Conservation (phyloP, 768 basidiomycete genomes). For the Russula olivacea region DNA sequence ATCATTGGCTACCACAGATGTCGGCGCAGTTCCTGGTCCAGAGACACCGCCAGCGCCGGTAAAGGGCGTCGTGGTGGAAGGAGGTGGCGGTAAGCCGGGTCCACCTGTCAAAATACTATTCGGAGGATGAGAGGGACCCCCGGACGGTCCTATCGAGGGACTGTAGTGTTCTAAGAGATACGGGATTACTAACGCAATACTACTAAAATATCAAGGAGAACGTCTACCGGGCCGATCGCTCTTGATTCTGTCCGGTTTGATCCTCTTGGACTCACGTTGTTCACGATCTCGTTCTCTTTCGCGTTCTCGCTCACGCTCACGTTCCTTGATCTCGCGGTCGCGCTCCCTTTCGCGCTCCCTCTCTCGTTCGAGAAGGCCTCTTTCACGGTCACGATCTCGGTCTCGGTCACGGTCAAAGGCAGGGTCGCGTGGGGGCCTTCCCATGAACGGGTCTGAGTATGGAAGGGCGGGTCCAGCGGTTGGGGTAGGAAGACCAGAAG, state of each 20-base stretch:
- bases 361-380: constrained; percentile 33
- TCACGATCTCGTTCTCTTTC: constrained; percentile 25
- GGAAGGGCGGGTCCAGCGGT: constrained; percentile 29
- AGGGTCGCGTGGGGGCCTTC: constrained; percentile 24
- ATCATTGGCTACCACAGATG: constrained; percentile 12
- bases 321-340: constrained; percentile 28
- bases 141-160: constrained; percentile 23
- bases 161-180: constrained; percentile 22
- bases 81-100: constrained; percentile 25
- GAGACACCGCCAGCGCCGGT: constrained; percentile 18
- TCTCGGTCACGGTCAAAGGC: constrained; percentile 33
- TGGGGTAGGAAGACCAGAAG: constrained; percentile 25
- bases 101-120: constrained; percentile 22
- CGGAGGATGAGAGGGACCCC: constrained; percentile 17
- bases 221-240: constrained; percentile 25
- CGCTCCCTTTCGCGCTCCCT: constrained; percentile 37
- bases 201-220: not conserved
- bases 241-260: constrained; percentile 25
- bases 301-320: constrained; percentile 31
- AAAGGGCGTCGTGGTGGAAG: constrained; percentile 24
- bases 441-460: constrained; percentile 25
- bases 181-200: constrained; percentile 12
- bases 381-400: constrained; percentile 32
- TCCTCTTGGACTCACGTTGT: constrained; percentile 25
- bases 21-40: constrained; percentile 20